Base-by-base conservation (phyloP, 192 early-diverging fungal genomes). In the Lobosporangium transversale region DNA sequence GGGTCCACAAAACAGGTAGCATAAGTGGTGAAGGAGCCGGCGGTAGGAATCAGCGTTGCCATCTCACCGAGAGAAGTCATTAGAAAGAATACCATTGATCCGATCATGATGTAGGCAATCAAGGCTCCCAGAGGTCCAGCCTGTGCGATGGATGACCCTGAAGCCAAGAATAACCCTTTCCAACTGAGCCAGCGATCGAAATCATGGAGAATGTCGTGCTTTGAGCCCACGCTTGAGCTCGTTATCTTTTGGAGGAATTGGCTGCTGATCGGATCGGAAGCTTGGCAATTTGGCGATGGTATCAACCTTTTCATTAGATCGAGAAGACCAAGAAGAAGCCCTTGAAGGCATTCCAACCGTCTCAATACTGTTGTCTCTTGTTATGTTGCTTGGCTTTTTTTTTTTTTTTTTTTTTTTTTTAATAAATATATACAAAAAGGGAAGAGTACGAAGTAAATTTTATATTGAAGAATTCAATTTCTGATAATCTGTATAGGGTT, bases 1-100 rank as follows among this genome's bases (percentile, higher is more conserved):
- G 93, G 93, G 78, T 95, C 94, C 29, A 95, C 83, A 63, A 94
- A 97, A 18, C 93, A 90, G n/a, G 87, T 82, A 10, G 89, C 91
- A 74, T 91, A 92, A 47, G 88, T 89, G 54, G 90, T 93, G 67
- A 95, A 95, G 14, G 89, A 88, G 26, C 94, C 95, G 1, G 93
- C 87, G 0, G 92, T 88, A 7, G 95, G 95, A 24, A 97, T 87
- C 37, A 88, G 85, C 0, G 95, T 91, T 0, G 94, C 91, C 90
- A 97, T 91, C 62, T 97, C 95, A 45, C 92, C 95, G 53, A 97
- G 83, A 40, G 88, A 91, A 17, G 89, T 89, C 82, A 90, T 88
- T 61, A 93, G 83, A 45, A 90, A 91, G 54, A 85, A 90, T 1
- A 93, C 86, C 88, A 91, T 90, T 0, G 85, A 79, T 52, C 91